Base-by-base conservation (phyloP, 441 rosid species). In the Brassica hybrid region DNA sequence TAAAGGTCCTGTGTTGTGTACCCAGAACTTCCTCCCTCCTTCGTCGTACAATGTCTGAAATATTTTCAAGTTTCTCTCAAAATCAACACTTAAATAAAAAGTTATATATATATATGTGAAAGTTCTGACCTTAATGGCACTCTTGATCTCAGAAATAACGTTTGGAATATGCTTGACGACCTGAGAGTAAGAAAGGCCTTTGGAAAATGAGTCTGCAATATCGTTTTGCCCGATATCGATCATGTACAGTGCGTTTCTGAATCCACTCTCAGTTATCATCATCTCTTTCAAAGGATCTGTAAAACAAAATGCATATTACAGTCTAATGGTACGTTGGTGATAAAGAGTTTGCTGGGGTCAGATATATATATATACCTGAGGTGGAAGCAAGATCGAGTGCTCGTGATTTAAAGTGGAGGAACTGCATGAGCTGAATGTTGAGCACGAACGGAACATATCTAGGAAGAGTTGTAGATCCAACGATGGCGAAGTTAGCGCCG, bases 141-240 rank as follows among this genome's bases (percentile, higher is more conserved):
- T 75, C 77, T 76, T 75, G 65, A 90, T 88, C 80, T 88, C 88
- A 1, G 66, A 18, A 60, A 91, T 67, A 71, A 84, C 67, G 23
- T 82, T 27, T 0, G 92, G 93, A 69, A 89, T 88, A 65, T 80
- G 81, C 68, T 81, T 70, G 69, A 80, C 73, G 7, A 87, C 91
- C 76, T 71, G 77, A 0, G 69, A 67, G 69, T 86, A 89, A 8
- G 94, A 84, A 2, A 86, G 19, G 34, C 88, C 87, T 70, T 84
- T 87, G 10, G 88, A 82, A 72, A 91, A 91, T 11, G 95, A 82
- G 81, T 86, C 82, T 1, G 95, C 92, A 0, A 93, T 62, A 85
- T 93, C 98, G 41, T 91, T 91, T 58, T 91, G 95, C 0, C 98
- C 98, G 7, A 93, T 91, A 74, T 93, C 98, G 50, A 91, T 86